Percentiles rank a stretch among this genome's conserved stretches.
These are phyloP conservation scores for Solanum dulcamara DNA, from an alignment of 257 asterid genomes.

Conservation along the genomic window DNA sequence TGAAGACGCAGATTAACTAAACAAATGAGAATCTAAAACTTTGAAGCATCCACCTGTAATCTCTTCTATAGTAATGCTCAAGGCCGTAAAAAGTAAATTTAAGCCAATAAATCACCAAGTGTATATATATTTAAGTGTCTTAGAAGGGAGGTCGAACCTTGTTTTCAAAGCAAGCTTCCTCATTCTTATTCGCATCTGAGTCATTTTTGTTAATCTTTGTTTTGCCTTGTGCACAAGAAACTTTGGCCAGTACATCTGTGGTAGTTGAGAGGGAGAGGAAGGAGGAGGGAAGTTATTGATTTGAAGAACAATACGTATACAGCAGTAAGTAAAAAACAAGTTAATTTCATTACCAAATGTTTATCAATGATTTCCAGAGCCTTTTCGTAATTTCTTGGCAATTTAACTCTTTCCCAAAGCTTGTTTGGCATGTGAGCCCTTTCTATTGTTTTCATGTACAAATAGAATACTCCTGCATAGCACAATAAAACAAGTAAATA, in stretches of 20 bases:
- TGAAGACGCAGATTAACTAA: neutral
- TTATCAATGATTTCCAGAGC: slow-evolving; percentile 92
- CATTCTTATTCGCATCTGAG: slow-evolving; percentile 97
- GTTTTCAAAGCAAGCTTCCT: slow-evolving; percentile 92
- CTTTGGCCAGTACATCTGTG: slow-evolving; percentile 89
- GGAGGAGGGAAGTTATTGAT: neutral
- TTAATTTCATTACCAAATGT: slow-evolving; percentile 53
- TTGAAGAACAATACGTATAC: neutral
- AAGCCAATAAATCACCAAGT: neutral
- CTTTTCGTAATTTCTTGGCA: slow-evolving; percentile 82
- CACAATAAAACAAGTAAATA: neutral
- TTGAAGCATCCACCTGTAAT: neutral
- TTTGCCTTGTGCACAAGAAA: slow-evolving; percentile 77
- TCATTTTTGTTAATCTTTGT: slow-evolving; percentile 94
- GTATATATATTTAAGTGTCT: neutral
- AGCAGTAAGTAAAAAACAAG: neutral
- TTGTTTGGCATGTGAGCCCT: slow-evolving; percentile 98
- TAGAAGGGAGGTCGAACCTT: slow-evolving; percentile 30
- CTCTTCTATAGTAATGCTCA: neutral
- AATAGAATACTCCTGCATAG: slow-evolving; percentile 71
- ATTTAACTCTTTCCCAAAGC: slow-evolving; percentile 91
- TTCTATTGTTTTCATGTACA: slow-evolving; percentile 95
- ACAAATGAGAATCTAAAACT: neutral
- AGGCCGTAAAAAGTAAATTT: neutral
- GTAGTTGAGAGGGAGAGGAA: neutral